Evolutionary conservation across 2,329 filamentous ascomycete genomes (phyloP).

Genomic region (Diaporthe longicolla): DNA sequence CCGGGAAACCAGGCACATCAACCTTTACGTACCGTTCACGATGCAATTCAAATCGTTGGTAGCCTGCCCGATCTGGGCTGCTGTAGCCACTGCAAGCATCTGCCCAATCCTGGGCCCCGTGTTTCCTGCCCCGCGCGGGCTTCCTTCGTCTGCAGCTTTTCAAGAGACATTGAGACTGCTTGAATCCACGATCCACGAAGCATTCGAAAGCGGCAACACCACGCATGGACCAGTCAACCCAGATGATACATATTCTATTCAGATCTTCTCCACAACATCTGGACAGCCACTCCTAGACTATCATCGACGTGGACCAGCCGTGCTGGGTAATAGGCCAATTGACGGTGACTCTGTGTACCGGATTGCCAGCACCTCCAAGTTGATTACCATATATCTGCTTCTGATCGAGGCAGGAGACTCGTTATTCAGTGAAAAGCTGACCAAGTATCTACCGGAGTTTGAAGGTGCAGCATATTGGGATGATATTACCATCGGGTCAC

Average conservation of each 20-base stretch:
- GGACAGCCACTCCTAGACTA: background rate
- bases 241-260: background rate
- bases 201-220: background rate
- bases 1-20: background rate
- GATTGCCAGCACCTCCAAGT: background rate
- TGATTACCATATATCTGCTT: background rate
- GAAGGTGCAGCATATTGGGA: background rate
- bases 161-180: background rate
- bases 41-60: background rate
- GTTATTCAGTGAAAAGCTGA: background rate
- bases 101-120: background rate
- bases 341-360: conserved; percentile 9
- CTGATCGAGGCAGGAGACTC: background rate
- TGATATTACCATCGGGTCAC: background rate
- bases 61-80: background rate
- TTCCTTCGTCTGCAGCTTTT: background rate
- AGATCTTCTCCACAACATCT: background rate
- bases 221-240: conserved; percentile 3
- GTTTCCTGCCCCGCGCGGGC: background rate
- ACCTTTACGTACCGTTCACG: background rate
- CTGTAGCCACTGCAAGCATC: background rate
- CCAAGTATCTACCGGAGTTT: background rate
- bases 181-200: background rate
- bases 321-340: background rate
- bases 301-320: background rate